These are phyloP conservation scores for Aristolochia californica DNA, from an alignment of 164 flowering plant species.

Conservation along the genomic window DNA sequence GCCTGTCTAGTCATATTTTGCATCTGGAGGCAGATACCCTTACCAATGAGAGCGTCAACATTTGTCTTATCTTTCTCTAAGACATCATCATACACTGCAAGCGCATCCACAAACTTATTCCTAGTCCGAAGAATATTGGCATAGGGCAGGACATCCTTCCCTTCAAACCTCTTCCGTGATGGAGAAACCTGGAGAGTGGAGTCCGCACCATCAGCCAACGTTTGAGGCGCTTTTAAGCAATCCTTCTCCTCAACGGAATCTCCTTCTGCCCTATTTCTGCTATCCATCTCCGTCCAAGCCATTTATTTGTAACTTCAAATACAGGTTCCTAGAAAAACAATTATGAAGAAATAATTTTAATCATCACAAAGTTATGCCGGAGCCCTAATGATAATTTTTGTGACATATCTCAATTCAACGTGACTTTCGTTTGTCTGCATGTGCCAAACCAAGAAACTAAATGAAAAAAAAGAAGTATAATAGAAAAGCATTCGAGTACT, in stretches of 20 bases:
- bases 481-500: no score
- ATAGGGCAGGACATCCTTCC: conserved; percentile 75
- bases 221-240: conserved; percentile 22
- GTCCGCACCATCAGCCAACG: conserved; percentile 25
- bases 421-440: no score
- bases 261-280: conserved; percentile 25
- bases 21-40: conserved; percentile 96
- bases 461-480: no score
- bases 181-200: conserved; percentile 22
- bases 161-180: conserved; percentile 40
- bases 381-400: no score
- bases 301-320: conserved; percentile 15
- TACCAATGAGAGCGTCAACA: conserved; percentile 89
- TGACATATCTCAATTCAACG: no score
- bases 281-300: conserved; percentile 47
- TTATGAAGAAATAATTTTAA: no score
- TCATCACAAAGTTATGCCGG: no score
- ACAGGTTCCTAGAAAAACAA: background rate
- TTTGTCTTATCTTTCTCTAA: conserved; percentile 57
- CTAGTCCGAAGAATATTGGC: conserved; percentile 88
- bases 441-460: no score
- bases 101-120: conserved; percentile 91
- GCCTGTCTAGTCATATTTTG: conserved; percentile 71
- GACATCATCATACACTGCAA: conserved; percentile 56
- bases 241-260: conserved; percentile 35